Evolutionary conservation across 2,329 filamentous ascomycete species (phyloP), one percentile per base, ranked within the genome.

Genomic region (Stachybotrys chartarum): DNA sequence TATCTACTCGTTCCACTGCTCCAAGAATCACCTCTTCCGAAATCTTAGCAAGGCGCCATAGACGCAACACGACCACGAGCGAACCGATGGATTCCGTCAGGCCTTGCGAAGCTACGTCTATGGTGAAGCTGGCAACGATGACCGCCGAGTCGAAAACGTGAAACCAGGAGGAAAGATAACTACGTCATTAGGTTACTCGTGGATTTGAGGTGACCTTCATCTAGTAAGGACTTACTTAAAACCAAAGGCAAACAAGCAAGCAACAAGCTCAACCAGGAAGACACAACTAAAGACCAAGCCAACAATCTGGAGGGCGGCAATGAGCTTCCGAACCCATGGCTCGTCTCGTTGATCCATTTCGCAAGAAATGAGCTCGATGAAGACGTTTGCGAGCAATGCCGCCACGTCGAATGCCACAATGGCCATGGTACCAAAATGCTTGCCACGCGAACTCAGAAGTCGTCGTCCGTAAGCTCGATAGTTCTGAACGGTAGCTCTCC

Each of bases 31-130:
- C 75, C 68, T 89, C 86, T 63, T 89, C 84, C 7, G 87, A 81
- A 53, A 88, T 86, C 72, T 88, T 87, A 66, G 87, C 82, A 49
- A 89, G 78, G 16, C 86, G 78, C 82, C 85, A 88, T 4, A 89
- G 73, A 54, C 86, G 81, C 49, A 89, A 71, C 5, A 87, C 75
- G 31, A 89, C 77, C 51, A 89, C 78, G n/a, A 89, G 72, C 0
- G 83, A 86, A 1, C 80, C 83, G 50, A 86, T 81, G 63, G 87
- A 82, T 67, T 85, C 82, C 6, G 82, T 69, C 1, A 81, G 69
- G 49, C 85, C 85, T 44, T 79, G 78, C 16, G 85, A 75, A 3
- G 83, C 66, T 24, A 88, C 70, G 61, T 88, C 85, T 54, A 88
- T 74, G 32, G 81, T 65, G 65, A 88, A 87, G 60, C 80, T 81